Evolutionary conservation across 352 stramenopile genomes (phyloP), one percentile per base, ranked within the genome.

Genomic region (Globisporangium cystogenes): DNA sequence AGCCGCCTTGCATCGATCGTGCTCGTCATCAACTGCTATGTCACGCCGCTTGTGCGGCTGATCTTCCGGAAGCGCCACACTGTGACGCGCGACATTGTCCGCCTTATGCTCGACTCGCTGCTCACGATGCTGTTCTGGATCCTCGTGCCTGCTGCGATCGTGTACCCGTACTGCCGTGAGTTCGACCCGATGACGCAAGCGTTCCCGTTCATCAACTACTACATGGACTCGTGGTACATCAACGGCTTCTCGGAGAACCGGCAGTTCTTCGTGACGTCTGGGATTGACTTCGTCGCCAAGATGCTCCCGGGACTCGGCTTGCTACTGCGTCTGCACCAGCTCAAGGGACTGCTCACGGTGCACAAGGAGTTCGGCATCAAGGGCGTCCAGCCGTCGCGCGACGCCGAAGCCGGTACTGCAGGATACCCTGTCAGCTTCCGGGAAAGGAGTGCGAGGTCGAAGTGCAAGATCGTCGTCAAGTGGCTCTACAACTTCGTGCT

Each of bases 1-100:
- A 70, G 57, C 23, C 43, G 62, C 10, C 16, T 67, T 11, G 53
- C 51, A 21, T 21, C 51, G 16, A 7, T 47, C 20, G 47, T 60
- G n/a, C 39, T 70, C 12, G 53, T 67, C n/a, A 21, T 53, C 18
- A 67, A 70, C 47, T 70, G 63, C 43, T 67, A 45, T 51, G 60
- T 61, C 18, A 57, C 51, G 6, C 63, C 63, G 12, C 21, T 67
- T 7, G 15, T 64, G 21, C 35, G 63, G 15, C 43, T 55, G 7
- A 8, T 27, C 23, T 27, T 62, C 20, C 33, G 23, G 0, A 41
- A 11, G 7, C 59, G 21, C 14, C 59, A n/a, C 40, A 46, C n/a
- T 40, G 59, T 8, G 37, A 50, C 33, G 37, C 51, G 20, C 21
- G 40, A 57, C n/a, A 20, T 43, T 14, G 31, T 57, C 24, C 62